Evolutionary conservation across 2,329 filamentous ascomycete genomes (phyloP).

Genomic region (Didymella lethalis): DNA sequence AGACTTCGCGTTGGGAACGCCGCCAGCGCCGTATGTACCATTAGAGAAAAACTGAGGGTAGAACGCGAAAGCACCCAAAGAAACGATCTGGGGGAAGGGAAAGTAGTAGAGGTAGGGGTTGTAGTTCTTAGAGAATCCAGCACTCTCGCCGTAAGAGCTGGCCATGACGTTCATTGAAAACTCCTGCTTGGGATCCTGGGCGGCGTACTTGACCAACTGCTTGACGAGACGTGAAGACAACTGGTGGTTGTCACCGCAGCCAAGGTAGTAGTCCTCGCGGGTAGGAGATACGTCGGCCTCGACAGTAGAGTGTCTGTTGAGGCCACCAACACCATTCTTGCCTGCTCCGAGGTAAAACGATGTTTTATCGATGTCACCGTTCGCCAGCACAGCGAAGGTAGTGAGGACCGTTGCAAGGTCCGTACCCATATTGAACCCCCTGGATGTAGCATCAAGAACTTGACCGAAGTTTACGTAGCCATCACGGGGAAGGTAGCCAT

Average conservation of each 20-base stretch:
- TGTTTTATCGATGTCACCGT: background rate
- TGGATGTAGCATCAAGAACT: background rate
- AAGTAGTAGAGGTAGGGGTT: slow-evolving; percentile 54
- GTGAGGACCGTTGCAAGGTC: background rate
- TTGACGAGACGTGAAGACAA: background rate
- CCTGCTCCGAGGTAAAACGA: background rate
- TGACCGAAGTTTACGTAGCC: background rate
- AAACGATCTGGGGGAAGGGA: slow-evolving; percentile 55
- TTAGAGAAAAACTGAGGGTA: background rate
- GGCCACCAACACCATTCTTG: background rate
- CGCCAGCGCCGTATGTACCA: background rate
- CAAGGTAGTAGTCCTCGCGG: background rate
- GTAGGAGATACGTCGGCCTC: background rate
- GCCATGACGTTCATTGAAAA: background rate
- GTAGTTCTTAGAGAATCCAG: slow-evolving; percentile 53
- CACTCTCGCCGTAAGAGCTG: slow-evolving; percentile 43
- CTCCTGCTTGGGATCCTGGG: background rate
- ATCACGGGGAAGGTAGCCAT: background rate
- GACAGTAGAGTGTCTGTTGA: background rate
- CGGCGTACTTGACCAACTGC: background rate
- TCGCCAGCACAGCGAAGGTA: background rate
- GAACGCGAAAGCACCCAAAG: slow-evolving; percentile 38
- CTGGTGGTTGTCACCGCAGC: background rate
- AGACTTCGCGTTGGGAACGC: slow-evolving; percentile 27
- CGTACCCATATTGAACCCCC: background rate